Evolutionary conservation across 2,329 filamentous ascomycete genomes (phyloP), one percentile per base, ranked within the genome.

Genomic region (Botryotinia narcissicola): DNA sequence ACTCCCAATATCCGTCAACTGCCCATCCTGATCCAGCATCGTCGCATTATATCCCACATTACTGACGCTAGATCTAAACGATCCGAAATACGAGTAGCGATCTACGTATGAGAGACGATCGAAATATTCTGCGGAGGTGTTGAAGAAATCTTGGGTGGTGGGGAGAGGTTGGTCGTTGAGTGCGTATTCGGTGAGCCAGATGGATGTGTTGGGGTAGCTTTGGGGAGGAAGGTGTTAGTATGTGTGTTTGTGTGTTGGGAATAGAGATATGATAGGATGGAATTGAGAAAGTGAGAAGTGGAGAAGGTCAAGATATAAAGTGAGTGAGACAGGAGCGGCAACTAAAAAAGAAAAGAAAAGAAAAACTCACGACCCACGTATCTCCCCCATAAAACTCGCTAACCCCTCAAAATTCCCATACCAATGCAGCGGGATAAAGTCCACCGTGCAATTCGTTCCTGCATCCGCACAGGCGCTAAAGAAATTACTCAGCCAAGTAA

Each of bases 101-200:
- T 86, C 88, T 25, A 94, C 85, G 72, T 87, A 90, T 22, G 85
- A 83, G 70, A 89, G 81, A 1, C 86, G 84, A 80, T 95, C 92
- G 75, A 95, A 88, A 81, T 90, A 93, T 62, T 88, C 85, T 71
- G 87, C 82, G 4, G 87, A 90, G 78, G 84, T 85, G 78, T 94
- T 93, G 83, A 89, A 94, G 80, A 93, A 94, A 0, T 80, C 77
- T 79, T 93, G 87, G 0, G 90, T 91, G 0, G 85, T 82, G 1
- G 80, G 74, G 25, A 93, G 85, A 40, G 86, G 83, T 75, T 91
- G 82, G 73, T 88, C 83, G 72, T 84, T 81, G 71, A 86, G 86
- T 54, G 91, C 92, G 81, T 91, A 94, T 82, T 96, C 93, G 40
- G 93, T 95, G 18, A 95, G 85, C 93, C 93, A 95, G 75, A 95